Evolutionary conservation across 371 early-diverging fungal genomes (phyloP).

Genomic region (Rhizomucor miehei): DNA sequence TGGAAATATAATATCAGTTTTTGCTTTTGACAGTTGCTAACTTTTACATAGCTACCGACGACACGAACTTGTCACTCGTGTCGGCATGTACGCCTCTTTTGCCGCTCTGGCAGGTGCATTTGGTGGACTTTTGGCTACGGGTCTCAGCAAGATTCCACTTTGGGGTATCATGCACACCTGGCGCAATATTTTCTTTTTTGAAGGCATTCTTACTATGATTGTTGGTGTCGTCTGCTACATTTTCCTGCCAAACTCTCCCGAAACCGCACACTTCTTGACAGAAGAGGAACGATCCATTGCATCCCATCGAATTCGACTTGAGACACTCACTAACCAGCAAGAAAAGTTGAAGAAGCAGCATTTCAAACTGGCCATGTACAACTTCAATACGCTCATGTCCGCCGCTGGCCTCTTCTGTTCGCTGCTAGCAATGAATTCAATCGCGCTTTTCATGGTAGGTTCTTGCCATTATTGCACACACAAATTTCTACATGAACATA

Average conservation of each 20-base stretch:
- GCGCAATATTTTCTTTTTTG: conserved; percentile 49
- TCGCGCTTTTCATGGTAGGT: conserved; percentile 42
- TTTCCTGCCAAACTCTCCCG: conserved; percentile 59
- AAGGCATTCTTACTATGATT: conserved; percentile 30
- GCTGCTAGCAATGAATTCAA: conserved; percentile 33
- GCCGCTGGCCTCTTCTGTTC: conserved; percentile 38
- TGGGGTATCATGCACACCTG: conserved; percentile 34
- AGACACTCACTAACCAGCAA: conserved; percentile 33
- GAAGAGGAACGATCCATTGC: conserved; percentile 50
- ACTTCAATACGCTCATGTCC: conserved; percentile 40
- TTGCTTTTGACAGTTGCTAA: no score
- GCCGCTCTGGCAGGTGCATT: conserved; percentile 42
- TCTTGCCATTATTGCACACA: neutral
- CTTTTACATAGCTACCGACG: conserved; percentile 24
- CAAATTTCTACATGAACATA: no score
- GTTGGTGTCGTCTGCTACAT: conserved; percentile 17
- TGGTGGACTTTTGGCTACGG: conserved; percentile 39
- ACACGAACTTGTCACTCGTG: conserved; percentile 28
- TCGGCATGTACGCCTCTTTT: conserved; percentile 40
- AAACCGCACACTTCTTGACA: conserved; percentile 52
- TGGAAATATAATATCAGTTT: neutral
- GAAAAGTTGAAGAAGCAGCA: conserved; percentile 31
- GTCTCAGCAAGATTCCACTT: conserved; percentile 10
- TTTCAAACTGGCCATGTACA: conserved; percentile 38
- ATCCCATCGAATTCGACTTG: conserved; percentile 29